phyloP scores from a whole-genome alignment of 345 rosid genomes.

The Euclidium syriacum region DNA sequence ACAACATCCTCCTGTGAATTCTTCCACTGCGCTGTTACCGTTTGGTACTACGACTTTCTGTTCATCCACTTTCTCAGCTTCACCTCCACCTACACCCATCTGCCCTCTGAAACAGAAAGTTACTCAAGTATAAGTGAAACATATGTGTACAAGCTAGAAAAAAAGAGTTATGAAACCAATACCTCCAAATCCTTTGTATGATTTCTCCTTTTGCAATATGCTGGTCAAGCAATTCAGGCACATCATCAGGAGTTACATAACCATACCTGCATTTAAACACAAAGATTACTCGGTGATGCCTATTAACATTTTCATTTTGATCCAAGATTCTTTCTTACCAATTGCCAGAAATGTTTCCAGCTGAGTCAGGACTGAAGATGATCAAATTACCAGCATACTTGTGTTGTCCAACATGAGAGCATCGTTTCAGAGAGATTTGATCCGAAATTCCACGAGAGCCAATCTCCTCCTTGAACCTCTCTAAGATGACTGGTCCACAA shows the following conservation, averaged over 20 bases:
- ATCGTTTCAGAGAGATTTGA: constrained; percentile 58
- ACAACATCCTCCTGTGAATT: constrained; percentile 52
- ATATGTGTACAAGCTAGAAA: not conserved
- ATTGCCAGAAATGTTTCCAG: constrained; percentile 64
- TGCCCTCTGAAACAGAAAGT: constrained; percentile 59
- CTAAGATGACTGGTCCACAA: constrained; percentile 82
- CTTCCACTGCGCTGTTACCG: constrained; percentile 27
- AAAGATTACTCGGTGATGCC: not conserved
- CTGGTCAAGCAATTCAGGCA: constrained; percentile 77
- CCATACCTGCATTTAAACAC: constrained; percentile 66
- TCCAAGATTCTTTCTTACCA: constrained; percentile 45
- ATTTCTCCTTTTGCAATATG: constrained; percentile 74
- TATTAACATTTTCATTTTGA: not conserved
- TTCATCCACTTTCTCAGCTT: constrained; percentile 30
- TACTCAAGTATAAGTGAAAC: not conserved
- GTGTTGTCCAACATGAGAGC: constrained; percentile 93
- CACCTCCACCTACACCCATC: constrained; percentile 47
- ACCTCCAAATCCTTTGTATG: constrained; percentile 90
- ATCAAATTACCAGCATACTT: constrained; percentile 94
- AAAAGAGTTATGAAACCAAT: not conserved
- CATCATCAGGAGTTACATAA: constrained; percentile 90
- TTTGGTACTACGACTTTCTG: constrained; percentile 42
- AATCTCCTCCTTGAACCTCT: constrained; percentile 62
- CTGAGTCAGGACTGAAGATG: constrained; percentile 53
- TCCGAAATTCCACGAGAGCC: constrained; percentile 54